phyloP scores from a whole-genome alignment of 352 stramenopile species.

The Globisporangium middletonii region DNA sequence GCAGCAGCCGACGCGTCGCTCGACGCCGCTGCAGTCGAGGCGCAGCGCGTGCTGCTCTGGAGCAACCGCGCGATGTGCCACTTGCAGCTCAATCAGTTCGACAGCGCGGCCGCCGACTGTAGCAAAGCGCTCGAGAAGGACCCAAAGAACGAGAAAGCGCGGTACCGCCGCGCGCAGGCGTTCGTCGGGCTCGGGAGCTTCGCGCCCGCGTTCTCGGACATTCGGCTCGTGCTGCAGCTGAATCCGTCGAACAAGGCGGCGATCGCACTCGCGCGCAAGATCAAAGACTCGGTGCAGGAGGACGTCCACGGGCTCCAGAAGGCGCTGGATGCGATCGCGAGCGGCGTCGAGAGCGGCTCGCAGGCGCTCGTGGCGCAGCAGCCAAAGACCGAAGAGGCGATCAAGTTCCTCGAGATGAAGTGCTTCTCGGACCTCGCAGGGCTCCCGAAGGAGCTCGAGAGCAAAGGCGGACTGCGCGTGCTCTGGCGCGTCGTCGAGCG shows the following conservation, averaged over 20 bases:
- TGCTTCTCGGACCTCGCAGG: constrained; percentile 44
- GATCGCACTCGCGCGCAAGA: constrained; percentile 56
- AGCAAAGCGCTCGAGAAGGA: constrained; percentile 38
- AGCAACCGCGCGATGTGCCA: constrained; percentile 74
- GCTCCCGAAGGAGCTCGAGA: constrained; percentile 49
- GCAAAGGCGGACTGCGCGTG: constrained; percentile 45
- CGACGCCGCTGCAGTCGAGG: constrained; percentile 14
- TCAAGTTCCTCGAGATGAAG: constrained; percentile 78
- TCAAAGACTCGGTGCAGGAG: constrained; percentile 66
- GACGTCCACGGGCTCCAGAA: constrained; percentile 80
- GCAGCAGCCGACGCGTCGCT: constrained; percentile 11
- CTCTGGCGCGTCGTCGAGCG: constrained; percentile 39
- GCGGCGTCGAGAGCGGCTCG: constrained; percentile 14
- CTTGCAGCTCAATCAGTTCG: constrained; percentile 62
- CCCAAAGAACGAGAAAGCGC: constrained; percentile 64
- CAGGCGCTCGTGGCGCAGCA: constrained; percentile 23
- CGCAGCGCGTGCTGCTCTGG: constrained; percentile 57
- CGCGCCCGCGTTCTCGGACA: constrained; percentile 62
- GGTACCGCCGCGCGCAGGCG: constrained; percentile 72
- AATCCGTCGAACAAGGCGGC: constrained; percentile 73
- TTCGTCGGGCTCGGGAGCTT: constrained; percentile 60
- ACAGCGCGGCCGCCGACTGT: constrained; percentile 46
- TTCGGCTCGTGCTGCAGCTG: constrained; percentile 65
- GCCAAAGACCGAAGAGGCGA: constrained; percentile 46
- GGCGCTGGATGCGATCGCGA: constrained; percentile 50